Percentiles rank a stretch among this genome's conserved stretches.
Evolutionary conservation across 2,329 filamentous ascomycete genomes (phyloP).

Genomic region (Decorospora gaudefroyi): DNA sequence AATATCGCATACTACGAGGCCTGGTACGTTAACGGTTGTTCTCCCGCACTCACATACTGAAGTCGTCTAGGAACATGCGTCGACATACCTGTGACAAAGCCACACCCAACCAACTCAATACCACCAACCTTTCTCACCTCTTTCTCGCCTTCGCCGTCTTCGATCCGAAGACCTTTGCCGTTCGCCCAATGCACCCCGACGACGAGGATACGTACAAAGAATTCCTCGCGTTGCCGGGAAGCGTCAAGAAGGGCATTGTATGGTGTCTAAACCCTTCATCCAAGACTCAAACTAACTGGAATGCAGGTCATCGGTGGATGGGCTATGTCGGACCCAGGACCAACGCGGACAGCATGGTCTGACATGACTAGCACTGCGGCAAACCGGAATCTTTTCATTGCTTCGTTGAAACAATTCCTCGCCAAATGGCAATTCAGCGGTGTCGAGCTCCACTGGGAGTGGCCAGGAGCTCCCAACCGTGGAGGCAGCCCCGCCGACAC

Average conservation of each 20-base stretch:
- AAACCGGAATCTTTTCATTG: conserved; percentile 47
- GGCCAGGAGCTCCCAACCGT: conserved; percentile 41
- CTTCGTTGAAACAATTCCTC: conserved; percentile 49
- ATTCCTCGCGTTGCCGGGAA: conserved; percentile 21
- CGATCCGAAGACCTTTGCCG: conserved; percentile 43
- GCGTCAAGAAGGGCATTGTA: conserved; percentile 23
- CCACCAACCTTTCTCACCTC: conserved; percentile 32
- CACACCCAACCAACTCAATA: conserved; percentile 27
- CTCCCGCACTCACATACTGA: neutral
- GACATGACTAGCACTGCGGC: conserved; percentile 38
- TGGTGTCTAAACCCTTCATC: neutral
- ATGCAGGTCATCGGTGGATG: conserved; percentile 49
- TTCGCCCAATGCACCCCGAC: conserved; percentile 18
- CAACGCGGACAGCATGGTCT: conserved; percentile 46
- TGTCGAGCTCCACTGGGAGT: conserved; percentile 56
- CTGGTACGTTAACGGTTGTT: conserved; percentile 15
- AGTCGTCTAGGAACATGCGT: conserved; percentile 22
- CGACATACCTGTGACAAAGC: conserved; percentile 28
- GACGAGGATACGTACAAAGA: conserved; percentile 27
- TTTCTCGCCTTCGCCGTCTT: conserved; percentile 51
- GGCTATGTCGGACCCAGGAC: conserved; percentile 33
- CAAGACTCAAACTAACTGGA: neutral
- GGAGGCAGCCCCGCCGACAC: conserved; percentile 46
- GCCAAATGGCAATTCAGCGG: conserved; percentile 50
- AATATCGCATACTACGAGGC: conserved; percentile 28